phyloP scores from a whole-genome alignment of 106 monocot species.

The Dioscorea dumetorum region DNA sequence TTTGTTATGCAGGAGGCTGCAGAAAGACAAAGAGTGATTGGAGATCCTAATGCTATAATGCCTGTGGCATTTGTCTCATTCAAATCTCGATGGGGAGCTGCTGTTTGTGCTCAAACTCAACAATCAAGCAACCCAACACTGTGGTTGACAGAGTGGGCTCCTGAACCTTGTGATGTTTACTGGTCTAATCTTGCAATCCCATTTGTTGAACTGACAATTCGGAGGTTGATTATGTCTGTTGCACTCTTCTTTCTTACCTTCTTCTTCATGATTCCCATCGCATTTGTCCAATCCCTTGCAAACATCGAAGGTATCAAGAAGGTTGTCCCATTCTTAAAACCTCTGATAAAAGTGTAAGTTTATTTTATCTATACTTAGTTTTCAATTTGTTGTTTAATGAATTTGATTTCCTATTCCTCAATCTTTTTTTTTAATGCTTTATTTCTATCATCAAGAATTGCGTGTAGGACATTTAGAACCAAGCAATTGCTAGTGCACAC shows the following conservation, averaged over 20 bases:
- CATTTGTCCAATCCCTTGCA: conserved; percentile 89
- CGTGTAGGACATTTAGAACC: no score
- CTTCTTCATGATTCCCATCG: conserved; percentile 90
- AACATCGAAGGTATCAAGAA: conserved; percentile 78
- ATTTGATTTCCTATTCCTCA: no score
- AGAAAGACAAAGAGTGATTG: conserved; percentile 59
- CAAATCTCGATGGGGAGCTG: conserved; percentile 71
- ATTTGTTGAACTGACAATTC: conserved; percentile 57
- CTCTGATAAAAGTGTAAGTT: conserved; percentile 70
- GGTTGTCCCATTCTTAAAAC: conserved; percentile 56
- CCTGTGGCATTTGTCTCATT: conserved; percentile 93
- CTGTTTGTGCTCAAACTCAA: conserved; percentile 96
- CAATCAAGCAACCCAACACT: conserved; percentile 86
- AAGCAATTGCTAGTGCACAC: no score
- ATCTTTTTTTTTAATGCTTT: no score
- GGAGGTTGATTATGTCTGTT: conserved; percentile 70
- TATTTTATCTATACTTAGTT: neutral
- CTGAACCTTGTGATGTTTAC: conserved; percentile 92
- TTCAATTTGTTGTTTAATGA: neutral
- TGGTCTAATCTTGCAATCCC: conserved; percentile 90
- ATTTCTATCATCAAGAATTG: no score
- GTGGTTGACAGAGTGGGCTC: conserved; percentile 96
- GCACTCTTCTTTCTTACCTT: conserved; percentile 76
- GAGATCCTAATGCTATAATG: conserved; percentile 57
- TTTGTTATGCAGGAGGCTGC: conserved; percentile 41